Evolutionary conservation across 2,329 filamentous ascomycete genomes (phyloP), one percentile per base, ranked within the genome.

Genomic region (Penicillium oxalicum): DNA sequence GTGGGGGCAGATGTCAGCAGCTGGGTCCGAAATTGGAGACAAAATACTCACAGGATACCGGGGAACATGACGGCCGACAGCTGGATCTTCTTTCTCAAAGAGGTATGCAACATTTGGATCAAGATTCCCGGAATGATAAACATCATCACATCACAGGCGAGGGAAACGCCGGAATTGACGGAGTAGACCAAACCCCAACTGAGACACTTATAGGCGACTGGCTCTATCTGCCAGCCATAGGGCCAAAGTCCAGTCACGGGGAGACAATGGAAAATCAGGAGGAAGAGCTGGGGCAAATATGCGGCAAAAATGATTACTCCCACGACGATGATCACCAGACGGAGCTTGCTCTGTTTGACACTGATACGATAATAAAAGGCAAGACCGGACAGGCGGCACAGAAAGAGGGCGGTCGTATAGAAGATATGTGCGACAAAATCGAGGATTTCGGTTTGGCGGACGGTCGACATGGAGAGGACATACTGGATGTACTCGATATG

Each of bases 201-300:
- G 34, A 79, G 50, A 52, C 76, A 79, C 0, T 57, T 66, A 52
- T 75, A 79, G 3, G 67, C 51, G 1, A 60, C 61, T 8, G 56
- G 63, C 8, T 67, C 67, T 0, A 63, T 56, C 53, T 79, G 74
- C 67, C 71, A 79, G 1, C 61, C 67, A 45, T 79, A 79, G 0
- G 77, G 76, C 77, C 77, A 79, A 2, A 75, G 60, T 0, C 68
- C 74, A 0, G 76, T 79, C 0, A 78, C 74, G 0, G 77, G 77
- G 1, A 56, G 59, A 49, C 76, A 79, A 59, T 79, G 76, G 51
- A 79, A 77, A 48, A 79, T 66, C 41, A 79, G 63, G 2, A 79
- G 66, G 26, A 77, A 66, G 9, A 79, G 62, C 48, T 79, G 76
- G 0, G 75, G 71, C 1, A 79, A 50, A 42, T 69, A 78, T 0